A percentile compares a stretch with the other conserved stretches of the same genome.
phyloP scores from a whole-genome alignment of 192 early-diverging fungal genomes.

The Chytriomyces sp. region DNA sequence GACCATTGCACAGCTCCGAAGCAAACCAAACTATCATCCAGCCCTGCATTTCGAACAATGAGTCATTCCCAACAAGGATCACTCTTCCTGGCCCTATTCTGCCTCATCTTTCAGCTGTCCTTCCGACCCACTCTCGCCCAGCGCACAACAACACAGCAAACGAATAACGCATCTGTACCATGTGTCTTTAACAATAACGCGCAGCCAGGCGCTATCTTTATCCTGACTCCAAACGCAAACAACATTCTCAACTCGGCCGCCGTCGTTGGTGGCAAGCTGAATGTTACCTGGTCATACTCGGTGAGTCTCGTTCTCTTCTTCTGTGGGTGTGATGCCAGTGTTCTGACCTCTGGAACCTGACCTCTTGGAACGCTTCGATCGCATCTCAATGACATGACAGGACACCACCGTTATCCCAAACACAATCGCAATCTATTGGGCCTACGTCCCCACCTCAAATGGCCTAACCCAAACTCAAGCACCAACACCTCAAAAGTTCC shows the following conservation, averaged over 20 bases:
- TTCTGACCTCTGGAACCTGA: neutral
- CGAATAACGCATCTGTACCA: neutral
- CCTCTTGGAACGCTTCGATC: neutral
- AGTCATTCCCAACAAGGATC: neutral
- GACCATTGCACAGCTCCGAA: neutral
- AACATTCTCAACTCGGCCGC: neutral
- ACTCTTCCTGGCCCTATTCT: neutral
- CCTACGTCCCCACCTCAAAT: neutral
- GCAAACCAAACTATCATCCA: neutral
- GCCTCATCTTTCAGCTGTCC: neutral
- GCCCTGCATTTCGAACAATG: neutral
- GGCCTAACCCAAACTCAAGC: neutral
- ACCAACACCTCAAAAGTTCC: slow-evolving; percentile 5
- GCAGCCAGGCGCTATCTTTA: slow-evolving; percentile 26
- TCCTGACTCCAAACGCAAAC: slow-evolving; percentile 13
- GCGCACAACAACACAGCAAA: neutral
- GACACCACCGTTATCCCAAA: slow-evolving; percentile 2
- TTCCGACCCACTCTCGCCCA: neutral
- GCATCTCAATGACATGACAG: neutral
- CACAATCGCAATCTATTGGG: slow-evolving; percentile 21
- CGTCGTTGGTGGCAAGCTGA: slow-evolving; percentile 28
- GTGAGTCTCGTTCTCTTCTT: slow-evolving; percentile 10
- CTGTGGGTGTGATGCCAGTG: neutral
- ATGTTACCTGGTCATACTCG: slow-evolving; percentile 22
- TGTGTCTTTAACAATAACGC: slow-evolving; percentile 13